Percentiles rank a stretch among this genome's conserved stretches.
These are phyloP conservation scores for Ophiostoma australiae DNA, from an alignment of 2,329 filamentous ascomycete species.

Conservation along the genomic window DNA sequence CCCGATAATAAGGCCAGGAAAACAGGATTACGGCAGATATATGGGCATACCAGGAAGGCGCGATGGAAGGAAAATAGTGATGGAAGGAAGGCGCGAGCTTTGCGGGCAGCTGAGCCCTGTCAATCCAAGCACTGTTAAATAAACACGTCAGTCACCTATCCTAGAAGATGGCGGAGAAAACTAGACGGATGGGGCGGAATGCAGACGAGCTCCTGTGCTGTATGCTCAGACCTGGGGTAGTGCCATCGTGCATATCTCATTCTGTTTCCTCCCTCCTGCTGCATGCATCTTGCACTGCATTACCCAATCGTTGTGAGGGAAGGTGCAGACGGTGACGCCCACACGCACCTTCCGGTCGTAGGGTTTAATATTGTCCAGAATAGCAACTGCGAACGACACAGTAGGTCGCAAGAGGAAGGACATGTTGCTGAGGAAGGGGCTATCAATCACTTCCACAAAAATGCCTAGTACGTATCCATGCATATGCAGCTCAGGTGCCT, in stretches of 20 bases:
- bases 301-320: constrained; percentile 13
- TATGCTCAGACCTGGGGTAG: constrained; percentile 1
- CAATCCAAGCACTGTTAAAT: not conserved
- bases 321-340: constrained; percentile 15
- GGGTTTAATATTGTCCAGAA: not conserved
- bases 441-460: not conserved
- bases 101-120: not conserved
- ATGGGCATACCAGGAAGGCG: not conserved
- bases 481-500: constrained; percentile 11
- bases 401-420: not conserved
- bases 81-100: not conserved
- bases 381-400: not conserved
- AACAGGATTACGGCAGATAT: not conserved
- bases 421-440: constrained; percentile 19
- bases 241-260: not conserved
- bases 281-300: constrained; percentile 11
- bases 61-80: not conserved
- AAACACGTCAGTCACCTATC: too few species aligned
- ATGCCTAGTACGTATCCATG: not conserved
- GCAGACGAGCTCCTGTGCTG: not conserved
- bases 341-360: not conserved
- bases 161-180: not conserved
- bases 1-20: not conserved
- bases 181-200: not conserved
- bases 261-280: constrained; percentile 8